Evolutionary conservation across 257 asterid species (phyloP), one percentile per base, ranked within the genome.

Genomic region (Eucommia ulmoides): DNA sequence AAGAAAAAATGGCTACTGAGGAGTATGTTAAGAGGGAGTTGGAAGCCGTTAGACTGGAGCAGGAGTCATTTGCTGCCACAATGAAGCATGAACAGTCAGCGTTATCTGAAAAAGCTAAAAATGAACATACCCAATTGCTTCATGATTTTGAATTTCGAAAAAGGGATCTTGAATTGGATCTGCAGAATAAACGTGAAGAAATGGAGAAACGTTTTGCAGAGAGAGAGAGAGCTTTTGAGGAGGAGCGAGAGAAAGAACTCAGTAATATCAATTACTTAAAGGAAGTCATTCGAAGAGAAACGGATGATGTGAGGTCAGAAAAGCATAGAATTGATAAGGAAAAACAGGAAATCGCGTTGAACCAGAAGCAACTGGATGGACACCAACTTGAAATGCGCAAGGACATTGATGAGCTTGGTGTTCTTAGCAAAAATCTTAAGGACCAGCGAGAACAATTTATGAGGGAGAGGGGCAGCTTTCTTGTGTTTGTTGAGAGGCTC

Each of bases 171-270:
- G 48, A 42, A 10, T 16, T 16, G 19, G 20, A 42, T 16, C 2
- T 42, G 19, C 48, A 18, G n/a, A 16, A 42, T 15, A 42, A n/a
- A 21, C 20, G 19, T 16, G 20, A 42, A 16, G 48, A 42, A 42
- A 42, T 42, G 48, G 48, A 42, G 48, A 42, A 42, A 42, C 3
- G 10, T 15, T 16, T 42, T 16, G 3, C 7, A 4, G 19, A 16
- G 9, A 42, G 48, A 10, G 20, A 42, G 48, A 42, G 48, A 42
- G 20, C 19, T 8, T 7, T 2, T 42, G 48, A 16, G 20, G 48
- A 42, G 20, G 48, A 42, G 48, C n/a, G 10, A 16, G 48, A 42
- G 48, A 42, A 42, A 42, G 48, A 42, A 42, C 48, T 15, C 19
- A 42, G 20, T 15, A 42, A 16, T 7, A 42, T 42, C 20, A 42